These are phyloP conservation scores for Silene latifolia DNA, from an alignment of 148 eudicot genomes.

Conservation along the genomic window DNA sequence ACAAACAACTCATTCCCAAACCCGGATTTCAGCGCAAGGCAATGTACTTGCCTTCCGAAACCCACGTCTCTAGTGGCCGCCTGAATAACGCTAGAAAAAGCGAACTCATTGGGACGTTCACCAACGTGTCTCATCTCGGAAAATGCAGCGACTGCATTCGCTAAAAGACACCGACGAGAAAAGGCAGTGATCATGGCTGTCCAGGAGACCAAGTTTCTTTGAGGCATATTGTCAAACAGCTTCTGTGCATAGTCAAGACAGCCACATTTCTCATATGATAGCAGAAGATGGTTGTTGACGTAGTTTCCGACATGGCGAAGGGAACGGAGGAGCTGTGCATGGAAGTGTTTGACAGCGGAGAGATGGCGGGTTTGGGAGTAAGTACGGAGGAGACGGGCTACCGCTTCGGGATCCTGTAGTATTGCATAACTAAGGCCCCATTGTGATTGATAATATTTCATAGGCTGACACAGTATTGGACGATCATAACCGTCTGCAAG, in stretches of 20 bases:
- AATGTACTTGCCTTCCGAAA: slow-evolving; percentile 42
- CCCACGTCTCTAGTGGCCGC: slow-evolving; percentile 24
- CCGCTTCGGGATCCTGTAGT: slow-evolving; percentile 18
- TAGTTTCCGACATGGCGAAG: slow-evolving; percentile 20
- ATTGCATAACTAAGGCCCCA: slow-evolving; percentile 12
- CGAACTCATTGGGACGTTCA: slow-evolving; percentile 36
- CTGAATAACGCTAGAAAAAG: slow-evolving; percentile 40
- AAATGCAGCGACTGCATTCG: slow-evolving; percentile 27
- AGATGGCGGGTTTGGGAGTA: slow-evolving; percentile 32
- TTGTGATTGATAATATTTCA: no score
- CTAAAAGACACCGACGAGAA: slow-evolving; percentile 21
- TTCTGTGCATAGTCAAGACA: slow-evolving; percentile 34
- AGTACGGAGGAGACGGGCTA: slow-evolving; percentile 27
- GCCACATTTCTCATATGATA: slow-evolving; percentile 35
- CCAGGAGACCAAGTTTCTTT: slow-evolving; percentile 43
- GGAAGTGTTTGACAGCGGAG: slow-evolving; percentile 39
- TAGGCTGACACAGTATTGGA: no score
- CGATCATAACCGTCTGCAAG: no score
- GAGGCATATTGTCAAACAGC: slow-evolving; percentile 44
- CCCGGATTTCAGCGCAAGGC: slow-evolving; percentile 43
- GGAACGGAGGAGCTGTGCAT: slow-evolving; percentile 31
- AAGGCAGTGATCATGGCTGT: slow-evolving; percentile 42
- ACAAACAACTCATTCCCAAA: slow-evolving; percentile 37
- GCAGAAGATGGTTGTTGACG: slow-evolving; percentile 35
- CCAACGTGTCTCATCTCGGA: slow-evolving; percentile 31